Base-by-base conservation (phyloP, 306 rosid genomes). In the Vigna hirtella region DNA sequence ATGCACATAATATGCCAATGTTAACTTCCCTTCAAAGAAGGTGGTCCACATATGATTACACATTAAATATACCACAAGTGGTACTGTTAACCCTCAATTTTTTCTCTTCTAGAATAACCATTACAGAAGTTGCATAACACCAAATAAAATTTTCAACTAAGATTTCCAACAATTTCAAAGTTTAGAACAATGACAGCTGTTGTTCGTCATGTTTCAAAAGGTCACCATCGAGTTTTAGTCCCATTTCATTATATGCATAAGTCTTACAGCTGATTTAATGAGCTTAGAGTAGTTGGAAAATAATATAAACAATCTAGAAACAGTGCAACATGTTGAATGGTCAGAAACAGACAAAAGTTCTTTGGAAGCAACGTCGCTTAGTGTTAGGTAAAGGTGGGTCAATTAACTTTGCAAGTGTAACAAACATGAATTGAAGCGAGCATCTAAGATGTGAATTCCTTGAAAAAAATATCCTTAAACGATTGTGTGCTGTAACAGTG, bases 91-190 rank as follows among this genome's bases (percentile, higher is more conserved):
- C 15, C 38, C 48, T 58, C 57, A 48, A 57, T 22, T 58, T 68
- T 43, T 50, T 52, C 59, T 52, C 66, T 57, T 74, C 56, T 66
- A 73, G 10, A 26, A 47, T 28, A 57, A n/a, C 40, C 17, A 67
- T 63, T 4, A 49, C n/a, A 7, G 17, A 47, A 50, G 45, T 61
- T 30, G 40, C 15, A 7, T 59, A 30, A 56, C 38, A 14, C 28
- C 30, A 50, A 36, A 67, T 18, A 51, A 55, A 74, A 50, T 18
- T 10, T 55, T 56, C 65, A 66, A 56, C 36, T 38, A 22, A 66
- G 20, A 7, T 48, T 62, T 32, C 24, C 55, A 57, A 43, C 47
- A 28, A 5, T 1, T 47, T 74, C 18, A 20, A 45, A 73, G 68
- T 57, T 43, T 12, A 58, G 17, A 58, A 58, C 7, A 6, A 9